Percentiles rank a stretch among this genome's conserved stretches.
Conservation (phyloP, 2,329 filamentous ascomycete genomes). For the Fusarium beomiforme region DNA sequence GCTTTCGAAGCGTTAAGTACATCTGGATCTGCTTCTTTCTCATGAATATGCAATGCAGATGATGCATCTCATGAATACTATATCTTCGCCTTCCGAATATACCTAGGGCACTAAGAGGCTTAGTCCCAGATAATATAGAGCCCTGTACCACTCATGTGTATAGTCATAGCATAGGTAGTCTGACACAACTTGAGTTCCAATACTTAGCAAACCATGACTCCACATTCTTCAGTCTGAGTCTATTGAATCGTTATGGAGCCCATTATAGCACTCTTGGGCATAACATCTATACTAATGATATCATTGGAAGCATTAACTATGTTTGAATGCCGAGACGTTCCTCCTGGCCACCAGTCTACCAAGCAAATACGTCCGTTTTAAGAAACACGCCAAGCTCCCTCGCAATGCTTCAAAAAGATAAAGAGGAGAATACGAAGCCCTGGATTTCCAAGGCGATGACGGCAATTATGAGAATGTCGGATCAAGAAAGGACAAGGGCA, state of each 20-base stretch:
- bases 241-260: constrained; percentile 7
- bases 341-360: constrained; percentile 26
- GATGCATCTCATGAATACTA: background rate
- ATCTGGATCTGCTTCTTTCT: background rate
- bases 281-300: constrained; percentile 26
- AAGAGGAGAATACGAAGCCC: constrained; percentile 4
- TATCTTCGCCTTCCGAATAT: background rate
- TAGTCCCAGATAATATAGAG: background rate
- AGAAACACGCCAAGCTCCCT: constrained; percentile 43
- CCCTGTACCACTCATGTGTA: background rate
- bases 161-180: background rate
- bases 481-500: constrained; percentile 9
- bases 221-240: background rate
- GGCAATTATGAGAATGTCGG: constrained; percentile 10
- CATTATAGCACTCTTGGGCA: background rate
- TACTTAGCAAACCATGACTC: background rate
- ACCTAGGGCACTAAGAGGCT: background rate
- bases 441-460: constrained; percentile 16
- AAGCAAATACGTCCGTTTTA: constrained; percentile 35
- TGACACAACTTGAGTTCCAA: background rate
- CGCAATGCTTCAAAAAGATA: constrained; percentile 40
- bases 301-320: constrained; percentile 20
- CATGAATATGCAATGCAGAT: background rate
- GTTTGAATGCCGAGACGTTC: constrained; percentile 12
- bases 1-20: constrained; percentile 28